Evolutionary conservation across 306 rosid species (phyloP), one percentile per base, ranked within the genome.

Genomic region (Trifolium repens): DNA sequence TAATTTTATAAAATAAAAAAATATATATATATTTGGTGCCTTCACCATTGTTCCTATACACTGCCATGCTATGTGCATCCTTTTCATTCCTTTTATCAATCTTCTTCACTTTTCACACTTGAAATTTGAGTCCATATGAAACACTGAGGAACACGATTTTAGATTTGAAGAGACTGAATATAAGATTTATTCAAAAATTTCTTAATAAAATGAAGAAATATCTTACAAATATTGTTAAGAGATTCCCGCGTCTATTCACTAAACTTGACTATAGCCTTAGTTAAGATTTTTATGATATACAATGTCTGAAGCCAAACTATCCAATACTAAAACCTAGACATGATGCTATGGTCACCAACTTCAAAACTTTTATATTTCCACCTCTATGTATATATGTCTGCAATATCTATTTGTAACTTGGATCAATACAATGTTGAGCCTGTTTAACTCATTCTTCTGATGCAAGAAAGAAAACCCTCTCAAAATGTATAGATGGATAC

Each of bases 291-390:
- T 73, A 43, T 60, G 58, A 68, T 83, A 78, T 64, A 39, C 82
- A 84, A 76, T 40, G 65, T 75, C 77, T 55, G 61, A 65, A 62
- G 74, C 75, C 61, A 49, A 40, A 71, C 43, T 39, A 75, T 76
- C 81, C 83, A 82, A 77, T 79, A 77, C 71, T 10, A 7, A 42
- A 84, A 73, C 53, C 88, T 90, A 69, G 84, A 72, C 87, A 86
- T 80, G 85, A 86, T 80, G 84, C 49, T 79, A 72, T 76, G 74
- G 67, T 79, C 37, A 64, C 80, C 74, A 35, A 78, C 58, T 71
- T 81, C 74, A 78, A 82, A 86, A 85, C 53, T 84, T 67, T 59
- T 70, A 78, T 44, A 61, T 47, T 74, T 81, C 58, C 80, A 76
- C 74, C 65, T 72, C 72, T 80, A 72, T 78, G 34, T 74, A 73